A percentile compares a stretch with the other conserved stretches of the same genome.
Evolutionary conservation across 805 yeast genomes (phyloP).

Genomic region (Yarrowia sp.): DNA sequence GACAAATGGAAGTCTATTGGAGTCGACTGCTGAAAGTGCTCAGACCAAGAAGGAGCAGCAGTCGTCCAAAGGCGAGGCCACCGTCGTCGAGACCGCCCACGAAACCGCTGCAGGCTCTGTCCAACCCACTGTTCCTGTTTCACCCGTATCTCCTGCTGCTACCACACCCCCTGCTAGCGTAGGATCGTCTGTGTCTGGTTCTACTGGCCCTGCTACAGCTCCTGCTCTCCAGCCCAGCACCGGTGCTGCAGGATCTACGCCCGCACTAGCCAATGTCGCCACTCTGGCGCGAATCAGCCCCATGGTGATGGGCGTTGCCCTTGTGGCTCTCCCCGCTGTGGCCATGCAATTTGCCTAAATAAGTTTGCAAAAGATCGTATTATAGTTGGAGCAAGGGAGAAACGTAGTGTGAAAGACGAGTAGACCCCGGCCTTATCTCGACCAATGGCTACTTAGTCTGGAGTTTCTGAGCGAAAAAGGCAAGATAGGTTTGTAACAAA

Average conservation of each 20-base stretch:
- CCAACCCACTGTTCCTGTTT: conserved; percentile 4
- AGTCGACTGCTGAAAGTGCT: conserved; percentile 3
- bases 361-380: conserved; percentile 8
- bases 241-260: conserved; percentile 14
- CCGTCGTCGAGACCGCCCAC: not conserved
- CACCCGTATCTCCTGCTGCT: not conserved
- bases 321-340: conserved; percentile 18
- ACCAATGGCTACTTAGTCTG: conserved; percentile 16
- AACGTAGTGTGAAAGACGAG: conserved; percentile 11
- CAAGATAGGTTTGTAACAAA: conserved; percentile 13
- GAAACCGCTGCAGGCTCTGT: conserved; percentile 3
- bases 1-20: conserved; percentile 32
- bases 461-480: conserved; percentile 19
- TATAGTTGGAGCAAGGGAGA: conserved; percentile 30
- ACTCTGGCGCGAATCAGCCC: conserved; percentile 37
- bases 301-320: conserved; percentile 28
- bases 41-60: not conserved
- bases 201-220: not conserved
- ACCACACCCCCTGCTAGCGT: conserved; percentile 5
- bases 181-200: not conserved
- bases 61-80: not conserved
- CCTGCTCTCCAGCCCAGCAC: conserved; percentile 12
- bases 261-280: conserved; percentile 27
- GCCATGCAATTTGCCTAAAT: conserved; percentile 8
- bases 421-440: conserved; percentile 11